Evolutionary conservation across 2,329 filamentous ascomycete species (phyloP), one percentile per base, ranked within the genome.

Genomic region (Ophiocordyceps camponoti-floridani): DNA sequence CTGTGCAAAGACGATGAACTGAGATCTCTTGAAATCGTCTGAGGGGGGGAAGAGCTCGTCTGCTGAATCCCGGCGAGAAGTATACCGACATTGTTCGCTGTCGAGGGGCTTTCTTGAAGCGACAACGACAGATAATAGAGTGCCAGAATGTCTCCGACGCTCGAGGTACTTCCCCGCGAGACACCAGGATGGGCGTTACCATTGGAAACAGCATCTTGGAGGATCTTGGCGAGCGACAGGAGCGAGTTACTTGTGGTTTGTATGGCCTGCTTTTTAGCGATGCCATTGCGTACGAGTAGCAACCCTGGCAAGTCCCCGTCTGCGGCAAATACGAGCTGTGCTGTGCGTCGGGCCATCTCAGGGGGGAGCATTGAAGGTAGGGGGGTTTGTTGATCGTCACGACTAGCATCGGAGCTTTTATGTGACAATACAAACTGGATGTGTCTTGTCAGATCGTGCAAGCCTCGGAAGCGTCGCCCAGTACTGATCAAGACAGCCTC

Each of bases 31-130:
- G 45, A 42, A n/a, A 43, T 45, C 30, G 47, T 33, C 27, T 41
- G 45, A 13, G 47, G 47, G 11, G 48, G 30, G 12, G 65, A 66
- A 18, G 68, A 57, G 26, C 53, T 51, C 9, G 58, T 47, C 47
- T 94, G 87, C 56, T 94, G 91, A 18, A 96, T 84, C 46, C 91
- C 85, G 5, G 91, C 91, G n/a, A 98, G 75, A 27, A 98, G 70
- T 45, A 98, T 98, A 3, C 91, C 91, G 12, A 98, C 88, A 58
- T 98, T 98, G 58, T 98, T 98, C 1, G 91, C 91, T 0, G 91
- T 98, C 0, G 91, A 98, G 2, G 91, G 91, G 54, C 91, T 96
- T 42, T 91, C 88, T 50, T 95, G 91, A 2, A 98, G 70, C 0
- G 91, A 94, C 3, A 98, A 67, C 0, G 91, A 98, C 3, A 98